phyloP scores from a whole-genome alignment of 176 grass and related monocot species.

The Coix lacrymajobi region DNA sequence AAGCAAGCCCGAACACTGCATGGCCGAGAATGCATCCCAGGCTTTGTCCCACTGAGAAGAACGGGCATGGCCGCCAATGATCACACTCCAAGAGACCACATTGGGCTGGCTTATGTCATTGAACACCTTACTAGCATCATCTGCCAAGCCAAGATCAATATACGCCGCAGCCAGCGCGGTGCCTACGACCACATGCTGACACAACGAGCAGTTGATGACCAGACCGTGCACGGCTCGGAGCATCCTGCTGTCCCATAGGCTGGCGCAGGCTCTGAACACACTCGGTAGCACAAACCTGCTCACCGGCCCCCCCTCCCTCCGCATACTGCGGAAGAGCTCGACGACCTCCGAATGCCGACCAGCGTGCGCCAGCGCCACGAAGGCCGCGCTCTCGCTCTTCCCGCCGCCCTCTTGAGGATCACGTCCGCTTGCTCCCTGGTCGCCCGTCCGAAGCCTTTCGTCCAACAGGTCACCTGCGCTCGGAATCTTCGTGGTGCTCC shows the following conservation, averaged over 20 bases:
- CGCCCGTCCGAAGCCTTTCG: not conserved
- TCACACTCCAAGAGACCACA: constrained; percentile 46
- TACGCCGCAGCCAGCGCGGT: constrained; percentile 36
- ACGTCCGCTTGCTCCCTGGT: not conserved
- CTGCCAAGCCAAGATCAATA: constrained; percentile 18
- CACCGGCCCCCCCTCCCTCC: not conserved
- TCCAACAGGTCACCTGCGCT: constrained; percentile 2
- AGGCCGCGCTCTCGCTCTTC: constrained; percentile 34
- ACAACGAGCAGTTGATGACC: constrained; percentile 32
- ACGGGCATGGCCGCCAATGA: constrained; percentile 34
- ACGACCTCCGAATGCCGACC: constrained; percentile 32
- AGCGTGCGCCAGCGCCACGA: constrained; percentile 42
- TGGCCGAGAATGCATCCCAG: constrained; percentile 33
- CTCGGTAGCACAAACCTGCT: constrained; percentile 51
- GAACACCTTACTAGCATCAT: constrained; percentile 28
- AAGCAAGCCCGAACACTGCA: constrained; percentile 19
- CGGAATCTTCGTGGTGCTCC: not conserved
- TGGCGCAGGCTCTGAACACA: constrained; percentile 40
- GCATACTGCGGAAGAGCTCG: constrained; percentile 42
- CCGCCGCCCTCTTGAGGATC: not conserved
- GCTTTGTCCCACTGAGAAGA: constrained; percentile 36
- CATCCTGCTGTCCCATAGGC: constrained; percentile 12
- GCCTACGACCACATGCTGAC: constrained; percentile 36
- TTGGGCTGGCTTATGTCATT: constrained; percentile 30
- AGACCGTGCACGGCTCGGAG: constrained; percentile 36